These are phyloP conservation scores for Sugiyamaella pinicola DNA, from an alignment of 1,139 yeast genomes.

Conservation along the genomic window DNA sequence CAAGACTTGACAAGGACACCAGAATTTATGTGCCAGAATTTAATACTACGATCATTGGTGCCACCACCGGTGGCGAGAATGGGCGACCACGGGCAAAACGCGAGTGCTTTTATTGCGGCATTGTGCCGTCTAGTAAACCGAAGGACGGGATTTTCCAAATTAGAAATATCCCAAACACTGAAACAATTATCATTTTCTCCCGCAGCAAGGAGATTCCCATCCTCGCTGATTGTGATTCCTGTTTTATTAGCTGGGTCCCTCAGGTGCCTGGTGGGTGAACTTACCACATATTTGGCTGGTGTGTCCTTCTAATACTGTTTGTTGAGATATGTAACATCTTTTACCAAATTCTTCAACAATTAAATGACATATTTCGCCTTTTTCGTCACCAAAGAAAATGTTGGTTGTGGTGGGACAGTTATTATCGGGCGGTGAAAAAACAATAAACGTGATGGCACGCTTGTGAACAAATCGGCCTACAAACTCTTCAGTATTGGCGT, in stretches of 20 bases:
- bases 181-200: conserved; percentile 42
- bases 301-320: conserved; percentile 6
- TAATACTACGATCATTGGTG: conserved; percentile 76
- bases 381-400: conserved; percentile 12
- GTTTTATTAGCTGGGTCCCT: conserved; percentile 42
- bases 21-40: conserved; percentile 80
- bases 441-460: conserved; percentile 9
- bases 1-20: conserved; percentile 65
- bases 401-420: neutral
- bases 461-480: conserved; percentile 5
- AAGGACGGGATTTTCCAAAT: conserved; percentile 25
- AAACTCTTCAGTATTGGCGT: neutral
- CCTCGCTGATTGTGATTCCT: conserved; percentile 39
- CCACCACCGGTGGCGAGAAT: conserved; percentile 85
- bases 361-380: conserved; percentile 5
- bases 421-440: conserved; percentile 1
- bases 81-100: conserved; percentile 71
- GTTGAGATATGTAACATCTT: neutral
- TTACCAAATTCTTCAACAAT: neutral
- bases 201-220: conserved; percentile 37
- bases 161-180: conserved; percentile 37
- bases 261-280: no score
- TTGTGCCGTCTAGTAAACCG: conserved; percentile 37
- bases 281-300: conserved; percentile 21
- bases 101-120: conserved; percentile 60